These are phyloP conservation scores for Polytrichum formosum DNA, from an alignment of 225 moss, liverwort and hornwort species.

Conservation along the genomic window DNA sequence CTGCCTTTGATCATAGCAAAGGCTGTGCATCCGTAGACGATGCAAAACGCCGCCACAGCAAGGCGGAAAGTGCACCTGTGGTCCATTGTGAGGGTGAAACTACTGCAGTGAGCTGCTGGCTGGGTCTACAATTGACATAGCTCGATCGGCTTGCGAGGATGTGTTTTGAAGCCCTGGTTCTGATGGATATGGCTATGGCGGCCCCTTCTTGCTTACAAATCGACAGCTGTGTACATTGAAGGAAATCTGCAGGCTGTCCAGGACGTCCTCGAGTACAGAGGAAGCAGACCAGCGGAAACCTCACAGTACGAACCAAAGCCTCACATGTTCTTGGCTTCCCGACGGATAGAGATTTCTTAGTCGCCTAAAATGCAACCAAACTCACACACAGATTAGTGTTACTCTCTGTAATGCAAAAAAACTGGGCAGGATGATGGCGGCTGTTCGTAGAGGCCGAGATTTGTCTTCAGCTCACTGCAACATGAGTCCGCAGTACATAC, in stretches of 20 bases:
- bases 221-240: too few relatives aligned
- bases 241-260: too few relatives aligned
- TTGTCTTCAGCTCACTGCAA: too few relatives aligned
- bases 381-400: too few relatives aligned
- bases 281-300: background rate
- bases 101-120: background rate
- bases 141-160: background rate
- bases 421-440: too few relatives aligned
- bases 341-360: too few relatives aligned
- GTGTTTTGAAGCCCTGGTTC: background rate
- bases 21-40: background rate
- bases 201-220: too few relatives aligned
- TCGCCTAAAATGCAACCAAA: too few relatives aligned
- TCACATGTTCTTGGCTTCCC: constrained; percentile 4
- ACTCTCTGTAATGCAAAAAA: too few relatives aligned
- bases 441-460: too few relatives aligned
- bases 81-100: background rate
- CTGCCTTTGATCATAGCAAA: background rate
- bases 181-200: background rate
- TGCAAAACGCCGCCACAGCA: background rate
- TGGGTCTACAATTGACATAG: background rate
- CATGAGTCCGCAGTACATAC: too few relatives aligned
- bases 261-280: too few relatives aligned
- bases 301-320: background rate
- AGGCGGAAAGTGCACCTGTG: background rate